These are phyloP conservation scores for Polymyxa betae DNA, from an alignment of 208 protist species.

Conservation along the genomic window DNA sequence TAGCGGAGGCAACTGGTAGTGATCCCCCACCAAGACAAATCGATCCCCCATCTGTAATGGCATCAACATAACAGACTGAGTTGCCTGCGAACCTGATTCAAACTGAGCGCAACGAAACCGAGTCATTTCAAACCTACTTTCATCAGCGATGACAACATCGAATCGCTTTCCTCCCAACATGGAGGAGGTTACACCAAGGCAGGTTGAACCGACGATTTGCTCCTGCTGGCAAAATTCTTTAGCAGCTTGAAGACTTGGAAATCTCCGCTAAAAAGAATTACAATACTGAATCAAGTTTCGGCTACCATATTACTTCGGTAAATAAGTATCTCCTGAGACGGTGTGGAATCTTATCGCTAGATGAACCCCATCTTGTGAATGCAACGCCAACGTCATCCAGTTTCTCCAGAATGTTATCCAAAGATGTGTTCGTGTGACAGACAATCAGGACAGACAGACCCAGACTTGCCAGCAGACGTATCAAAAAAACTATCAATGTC, in stretches of 20 bases:
- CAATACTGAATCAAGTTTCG: neutral
- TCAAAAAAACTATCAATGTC: slow-evolving; percentile 66
- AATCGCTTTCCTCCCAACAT: slow-evolving; percentile 24
- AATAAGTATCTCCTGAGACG: neutral
- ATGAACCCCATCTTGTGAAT: slow-evolving; percentile 49
- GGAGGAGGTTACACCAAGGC: slow-evolving; percentile 47
- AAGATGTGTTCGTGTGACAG: slow-evolving; percentile 70
- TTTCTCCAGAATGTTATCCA: slow-evolving; percentile 76
- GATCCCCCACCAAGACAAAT: slow-evolving; percentile 74
- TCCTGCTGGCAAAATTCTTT: neutral
- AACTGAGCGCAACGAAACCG: neutral
- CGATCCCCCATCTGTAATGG: slow-evolving; percentile 59
- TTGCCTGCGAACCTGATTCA: slow-evolving; percentile 19
- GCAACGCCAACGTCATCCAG: slow-evolving; percentile 55
- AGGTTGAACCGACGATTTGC: slow-evolving; percentile 62
- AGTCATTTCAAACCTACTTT: slow-evolving; percentile 62
- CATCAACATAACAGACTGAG: slow-evolving; percentile 62
- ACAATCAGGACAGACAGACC: slow-evolving; percentile 67
- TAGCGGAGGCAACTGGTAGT: slow-evolving; percentile 72
- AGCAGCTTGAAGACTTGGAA: neutral
- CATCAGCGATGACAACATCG: slow-evolving; percentile 69
- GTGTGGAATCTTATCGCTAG: neutral
- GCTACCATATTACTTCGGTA: neutral
- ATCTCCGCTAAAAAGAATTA: neutral
- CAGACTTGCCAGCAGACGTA: slow-evolving; percentile 58